A percentile compares a stretch with the other conserved stretches of the same genome.
Evolutionary conservation across 768 basidiomycete species (phyloP).

Genomic region (Suillus americanus): DNA sequence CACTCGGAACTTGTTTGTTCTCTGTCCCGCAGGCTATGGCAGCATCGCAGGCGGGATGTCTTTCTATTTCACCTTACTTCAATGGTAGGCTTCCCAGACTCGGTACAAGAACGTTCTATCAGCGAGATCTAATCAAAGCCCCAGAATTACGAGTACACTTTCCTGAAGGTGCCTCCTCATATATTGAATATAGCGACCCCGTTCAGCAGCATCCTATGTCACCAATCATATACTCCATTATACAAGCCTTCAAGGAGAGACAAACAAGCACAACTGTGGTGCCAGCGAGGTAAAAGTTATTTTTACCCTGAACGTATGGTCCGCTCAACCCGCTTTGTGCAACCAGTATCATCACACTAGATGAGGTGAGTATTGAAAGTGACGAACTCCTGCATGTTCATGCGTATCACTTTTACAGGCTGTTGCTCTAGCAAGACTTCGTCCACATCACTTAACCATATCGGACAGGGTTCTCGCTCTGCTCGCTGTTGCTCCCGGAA

Average conservation of each 20-base stretch:
- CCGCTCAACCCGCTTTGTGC: not conserved
- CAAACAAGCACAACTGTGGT: conserved; percentile 44
- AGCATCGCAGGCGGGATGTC: conserved; percentile 51
- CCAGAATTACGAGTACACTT: conserved; percentile 50
- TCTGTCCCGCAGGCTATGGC: conserved; percentile 55
- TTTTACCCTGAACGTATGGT: not conserved
- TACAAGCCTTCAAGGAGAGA: conserved; percentile 35
- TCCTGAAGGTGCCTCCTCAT: conserved; percentile 33
- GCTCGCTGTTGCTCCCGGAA: not conserved
- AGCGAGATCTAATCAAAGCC: not conserved
- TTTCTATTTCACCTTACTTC: conserved; percentile 56
- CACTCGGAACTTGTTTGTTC: conserved; percentile 56
- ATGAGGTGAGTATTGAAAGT: conserved; percentile 30
- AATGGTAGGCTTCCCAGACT: conserved; percentile 37
- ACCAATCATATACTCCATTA: conserved; percentile 38
- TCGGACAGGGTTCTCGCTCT: conserved; percentile 36
- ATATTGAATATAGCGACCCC: conserved; percentile 37
- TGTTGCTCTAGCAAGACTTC: conserved; percentile 39
- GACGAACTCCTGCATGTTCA: not conserved
- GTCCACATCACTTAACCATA: conserved; percentile 45
- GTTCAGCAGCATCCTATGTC: conserved; percentile 43
- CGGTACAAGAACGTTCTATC: conserved; percentile 7
- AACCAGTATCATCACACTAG: conserved; percentile 38
- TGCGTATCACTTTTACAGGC: conserved; percentile 27
- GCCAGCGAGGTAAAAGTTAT: conserved; percentile 43